These are phyloP conservation scores for Pythium dissimile DNA, from an alignment of 352 stramenopile species.

Conservation along the genomic window DNA sequence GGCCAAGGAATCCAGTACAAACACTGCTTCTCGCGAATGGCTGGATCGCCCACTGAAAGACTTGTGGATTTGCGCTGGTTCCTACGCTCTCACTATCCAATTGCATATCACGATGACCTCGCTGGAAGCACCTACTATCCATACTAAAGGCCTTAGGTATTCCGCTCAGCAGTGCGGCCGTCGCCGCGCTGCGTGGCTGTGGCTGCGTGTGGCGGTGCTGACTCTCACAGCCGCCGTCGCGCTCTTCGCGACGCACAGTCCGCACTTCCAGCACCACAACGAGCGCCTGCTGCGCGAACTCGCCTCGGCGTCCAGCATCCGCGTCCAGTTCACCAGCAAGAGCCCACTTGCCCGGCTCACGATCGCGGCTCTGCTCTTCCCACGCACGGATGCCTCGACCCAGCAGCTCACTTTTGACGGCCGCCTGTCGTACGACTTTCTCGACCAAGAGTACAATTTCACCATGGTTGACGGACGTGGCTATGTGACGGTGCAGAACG, in stretches of 20 bases:
- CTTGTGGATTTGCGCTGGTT: too few species aligned
- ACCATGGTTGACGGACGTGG: neutral
- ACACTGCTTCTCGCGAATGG: too few species aligned
- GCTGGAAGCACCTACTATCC: neutral
- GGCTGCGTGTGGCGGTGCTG: too few species aligned
- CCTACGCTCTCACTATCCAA: too few species aligned
- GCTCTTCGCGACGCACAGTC: neutral
- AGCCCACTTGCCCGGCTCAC: too few species aligned
- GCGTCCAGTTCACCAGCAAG: neutral
- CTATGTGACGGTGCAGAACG: neutral
- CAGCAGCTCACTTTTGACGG: neutral
- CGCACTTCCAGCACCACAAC: neutral
- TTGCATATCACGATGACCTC: neutral
- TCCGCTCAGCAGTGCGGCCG: neutral
- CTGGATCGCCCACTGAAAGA: too few species aligned
- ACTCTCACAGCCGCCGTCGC: too few species aligned
- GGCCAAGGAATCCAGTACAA: too few species aligned
- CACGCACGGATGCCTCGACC: neutral
- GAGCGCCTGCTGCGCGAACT: neutral
- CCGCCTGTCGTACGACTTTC: neutral
- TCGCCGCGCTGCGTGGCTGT: neutral
- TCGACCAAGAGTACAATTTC: constrained; percentile 1
- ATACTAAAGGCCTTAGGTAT: neutral
- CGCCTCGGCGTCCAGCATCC: neutral
- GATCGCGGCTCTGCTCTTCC: neutral